A percentile compares a stretch with the other conserved stretches of the same genome.
These are phyloP conservation scores for Phytophthora brassicae DNA, from an alignment of 352 stramenopile species.

Conservation along the genomic window DNA sequence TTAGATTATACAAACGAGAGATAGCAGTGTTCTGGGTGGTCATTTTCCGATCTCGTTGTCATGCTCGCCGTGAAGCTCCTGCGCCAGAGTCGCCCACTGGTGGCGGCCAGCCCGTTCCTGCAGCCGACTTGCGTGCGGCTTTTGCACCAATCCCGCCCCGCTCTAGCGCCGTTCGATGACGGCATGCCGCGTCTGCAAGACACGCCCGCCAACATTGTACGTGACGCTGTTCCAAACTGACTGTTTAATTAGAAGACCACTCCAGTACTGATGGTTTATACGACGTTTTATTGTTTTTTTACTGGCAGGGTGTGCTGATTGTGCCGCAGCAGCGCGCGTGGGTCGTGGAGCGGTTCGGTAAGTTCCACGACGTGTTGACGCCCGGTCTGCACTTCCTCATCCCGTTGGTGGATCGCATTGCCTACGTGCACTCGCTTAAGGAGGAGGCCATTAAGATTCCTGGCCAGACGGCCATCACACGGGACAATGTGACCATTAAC, in stretches of 20 bases:
- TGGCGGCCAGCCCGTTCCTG: constrained; percentile 16
- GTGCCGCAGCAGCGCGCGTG: constrained; percentile 89
- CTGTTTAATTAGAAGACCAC: no score
- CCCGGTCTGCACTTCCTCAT: constrained; percentile 91
- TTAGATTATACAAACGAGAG: no score
- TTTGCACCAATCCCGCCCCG: constrained; percentile 38
- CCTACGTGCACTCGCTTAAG: constrained; percentile 92
- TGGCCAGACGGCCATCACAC: constrained; percentile 88
- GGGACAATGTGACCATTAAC: constrained; percentile 91
- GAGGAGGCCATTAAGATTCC: constrained; percentile 92
- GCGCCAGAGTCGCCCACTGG: constrained; percentile 22
- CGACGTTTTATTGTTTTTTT: no score
- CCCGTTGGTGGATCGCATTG: constrained; percentile 87
- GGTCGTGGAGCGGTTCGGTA: constrained; percentile 92
- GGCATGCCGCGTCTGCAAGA: constrained; percentile 47
- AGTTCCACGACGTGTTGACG: constrained; percentile 86
- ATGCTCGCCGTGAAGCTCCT: constrained; percentile 40
- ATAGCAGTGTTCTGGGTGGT: no score
- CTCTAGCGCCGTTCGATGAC: constrained; percentile 42
- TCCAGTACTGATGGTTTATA: no score
- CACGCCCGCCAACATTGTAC: constrained; percentile 56
- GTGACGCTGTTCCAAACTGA: constrained; percentile 7
- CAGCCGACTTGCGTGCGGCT: constrained; percentile 5
- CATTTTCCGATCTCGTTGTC: not conserved
- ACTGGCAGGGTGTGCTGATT: constrained; percentile 82